phyloP scores from a whole-genome alignment of 345 rosid species.

The Camelina neglecta region DNA sequence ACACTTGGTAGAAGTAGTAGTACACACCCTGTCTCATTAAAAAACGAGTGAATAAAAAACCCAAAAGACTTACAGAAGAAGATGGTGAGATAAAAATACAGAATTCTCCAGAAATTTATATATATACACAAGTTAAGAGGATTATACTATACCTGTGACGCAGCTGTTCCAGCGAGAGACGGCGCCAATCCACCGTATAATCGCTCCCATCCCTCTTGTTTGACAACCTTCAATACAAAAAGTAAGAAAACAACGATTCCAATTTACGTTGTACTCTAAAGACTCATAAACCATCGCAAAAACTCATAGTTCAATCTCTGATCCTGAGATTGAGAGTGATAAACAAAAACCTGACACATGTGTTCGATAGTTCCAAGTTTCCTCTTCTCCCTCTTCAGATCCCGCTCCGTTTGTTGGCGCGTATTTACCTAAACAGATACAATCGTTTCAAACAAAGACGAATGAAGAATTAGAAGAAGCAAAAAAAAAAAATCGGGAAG shows the following conservation, averaged over 20 bases:
- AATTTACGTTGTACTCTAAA: not conserved
- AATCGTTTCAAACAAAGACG: slow-evolving; percentile 9
- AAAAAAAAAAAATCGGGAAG: not conserved
- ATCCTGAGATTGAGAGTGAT: slow-evolving; percentile 1
- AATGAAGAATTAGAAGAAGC: not conserved
- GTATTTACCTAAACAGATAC: slow-evolving; percentile 69
- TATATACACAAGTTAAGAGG: not conserved
- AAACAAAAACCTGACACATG: slow-evolving; percentile 73
- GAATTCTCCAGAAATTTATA: not conserved
- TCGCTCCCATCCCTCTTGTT: slow-evolving; percentile 92
- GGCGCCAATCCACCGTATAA: slow-evolving; percentile 90
- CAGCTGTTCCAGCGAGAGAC: slow-evolving; percentile 87
- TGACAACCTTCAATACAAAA: slow-evolving; percentile 61
- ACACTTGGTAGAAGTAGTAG: slow-evolving; percentile 99
- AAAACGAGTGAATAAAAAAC: slow-evolving; percentile 47
- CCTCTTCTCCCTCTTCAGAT: slow-evolving; percentile 76
- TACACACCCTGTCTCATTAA: slow-evolving; percentile 92
- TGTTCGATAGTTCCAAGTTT: slow-evolving; percentile 74
- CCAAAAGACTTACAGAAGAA: slow-evolving; percentile 27
- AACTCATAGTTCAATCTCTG: not conserved
- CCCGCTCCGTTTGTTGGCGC: slow-evolving; percentile 97
- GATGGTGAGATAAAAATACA: not conserved
- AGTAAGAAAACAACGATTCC: not conserved
- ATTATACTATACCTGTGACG: slow-evolving; percentile 80
- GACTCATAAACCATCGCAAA: not conserved